These are phyloP conservation scores for Penicillium malachiteum DNA, from an alignment of 495 filamentous ascomycete genomes.

Conservation along the genomic window DNA sequence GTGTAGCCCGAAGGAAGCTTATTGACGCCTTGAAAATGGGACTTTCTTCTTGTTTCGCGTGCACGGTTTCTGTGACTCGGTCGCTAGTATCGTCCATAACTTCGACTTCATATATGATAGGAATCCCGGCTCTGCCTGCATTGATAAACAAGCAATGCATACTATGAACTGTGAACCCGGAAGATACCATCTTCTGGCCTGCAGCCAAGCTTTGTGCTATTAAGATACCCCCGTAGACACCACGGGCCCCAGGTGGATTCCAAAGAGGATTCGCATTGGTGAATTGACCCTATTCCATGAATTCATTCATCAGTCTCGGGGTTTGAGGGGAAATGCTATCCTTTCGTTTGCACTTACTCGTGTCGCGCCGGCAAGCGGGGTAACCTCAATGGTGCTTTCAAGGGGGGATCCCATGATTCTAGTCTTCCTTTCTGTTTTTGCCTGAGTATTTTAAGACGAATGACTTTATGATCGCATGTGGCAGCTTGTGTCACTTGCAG, in stretches of 20 bases:
- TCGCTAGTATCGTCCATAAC: background rate
- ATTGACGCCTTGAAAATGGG: background rate
- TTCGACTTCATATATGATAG: background rate
- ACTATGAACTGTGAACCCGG: background rate
- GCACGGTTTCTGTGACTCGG: background rate
- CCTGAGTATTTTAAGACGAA: too few species aligned
- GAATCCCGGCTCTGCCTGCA: background rate
- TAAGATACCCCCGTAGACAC: background rate
- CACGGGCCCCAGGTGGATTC: background rate
- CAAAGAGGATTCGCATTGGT: background rate
- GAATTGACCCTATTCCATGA: background rate
- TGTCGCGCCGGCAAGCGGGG: background rate
- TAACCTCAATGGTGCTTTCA: background rate
- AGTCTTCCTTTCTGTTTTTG: background rate
- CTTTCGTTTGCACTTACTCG: background rate
- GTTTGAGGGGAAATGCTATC: background rate
- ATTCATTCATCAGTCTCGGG: background rate
- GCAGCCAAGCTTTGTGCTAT: background rate
- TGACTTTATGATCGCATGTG: too few species aligned
- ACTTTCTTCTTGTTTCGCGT: background rate
- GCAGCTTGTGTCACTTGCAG: too few species aligned
- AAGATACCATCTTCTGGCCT: background rate
- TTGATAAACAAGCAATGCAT: background rate
- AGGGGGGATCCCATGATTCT: background rate
- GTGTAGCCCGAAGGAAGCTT: background rate